phyloP scores from a whole-genome alignment of 352 stramenopile genomes.

The Phytophthora macrochlamydospora region DNA sequence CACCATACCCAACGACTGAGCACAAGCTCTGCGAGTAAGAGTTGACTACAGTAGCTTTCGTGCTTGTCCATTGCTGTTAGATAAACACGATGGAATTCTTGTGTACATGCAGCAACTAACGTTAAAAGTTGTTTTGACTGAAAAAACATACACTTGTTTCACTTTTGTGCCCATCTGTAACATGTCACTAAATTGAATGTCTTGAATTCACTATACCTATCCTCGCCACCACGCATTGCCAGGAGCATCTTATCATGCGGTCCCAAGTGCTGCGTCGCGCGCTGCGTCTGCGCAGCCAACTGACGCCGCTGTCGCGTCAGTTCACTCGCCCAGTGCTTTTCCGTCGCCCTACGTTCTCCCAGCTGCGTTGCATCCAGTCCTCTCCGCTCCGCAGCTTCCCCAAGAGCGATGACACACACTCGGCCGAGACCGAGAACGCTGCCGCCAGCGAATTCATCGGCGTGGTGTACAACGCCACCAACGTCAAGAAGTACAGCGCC shows the following conservation, averaged over 20 bases:
- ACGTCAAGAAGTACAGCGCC: constrained; percentile 88
- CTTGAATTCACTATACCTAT: constrained; percentile 2
- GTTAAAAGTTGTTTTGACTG: neutral
- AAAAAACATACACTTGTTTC: neutral
- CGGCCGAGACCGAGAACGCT: constrained; percentile 31
- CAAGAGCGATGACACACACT: constrained; percentile 25
- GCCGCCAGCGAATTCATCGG: constrained; percentile 62
- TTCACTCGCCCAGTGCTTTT: neutral
- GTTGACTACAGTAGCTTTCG: neutral
- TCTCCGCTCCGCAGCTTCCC: constrained; percentile 21
- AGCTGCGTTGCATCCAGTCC: neutral
- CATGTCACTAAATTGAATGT: neutral
- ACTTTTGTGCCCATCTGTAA: neutral
- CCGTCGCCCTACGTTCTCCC: neutral
- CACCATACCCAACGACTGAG: neutral
- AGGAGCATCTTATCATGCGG: constrained; percentile 17
- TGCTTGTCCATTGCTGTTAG: too few species aligned
- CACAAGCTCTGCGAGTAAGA: constrained; percentile 15
- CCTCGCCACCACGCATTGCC: constrained; percentile 8
- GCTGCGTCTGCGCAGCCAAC: constrained; percentile 11
- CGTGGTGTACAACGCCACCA: constrained; percentile 64
- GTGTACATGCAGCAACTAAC: neutral
- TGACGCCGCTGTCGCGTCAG: neutral
- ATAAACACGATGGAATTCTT: too few species aligned
- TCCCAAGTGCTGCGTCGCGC: constrained; percentile 22